Evolutionary conservation across 2,329 filamentous ascomycete genomes (phyloP).

Genomic region (Elsinoe fawcettii): DNA sequence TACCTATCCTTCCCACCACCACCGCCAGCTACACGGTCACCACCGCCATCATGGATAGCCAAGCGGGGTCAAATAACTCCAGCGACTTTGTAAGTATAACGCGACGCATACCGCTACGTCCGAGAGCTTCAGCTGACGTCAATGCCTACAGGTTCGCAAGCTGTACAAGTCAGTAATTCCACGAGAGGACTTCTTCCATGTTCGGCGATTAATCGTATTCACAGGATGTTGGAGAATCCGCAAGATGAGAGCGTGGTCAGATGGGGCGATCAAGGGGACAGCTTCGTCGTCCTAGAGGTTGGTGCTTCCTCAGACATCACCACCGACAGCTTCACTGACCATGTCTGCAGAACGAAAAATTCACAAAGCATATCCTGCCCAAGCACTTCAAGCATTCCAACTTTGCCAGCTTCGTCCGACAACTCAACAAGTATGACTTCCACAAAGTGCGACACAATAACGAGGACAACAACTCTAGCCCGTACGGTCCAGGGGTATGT

Average conservation of each 20-base stretch:
- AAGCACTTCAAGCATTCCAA: constrained; percentile 99
- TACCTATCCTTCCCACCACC: neutral
- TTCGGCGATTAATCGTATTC: constrained; percentile 21
- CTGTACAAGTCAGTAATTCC: constrained; percentile 76
- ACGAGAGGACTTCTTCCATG: neutral
- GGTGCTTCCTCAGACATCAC: constrained; percentile 16
- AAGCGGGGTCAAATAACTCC: constrained; percentile 60
- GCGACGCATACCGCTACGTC: neutral
- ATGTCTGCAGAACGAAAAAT: constrained; percentile 75
- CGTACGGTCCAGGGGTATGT: constrained; percentile 69
- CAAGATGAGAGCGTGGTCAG: constrained; percentile 86
- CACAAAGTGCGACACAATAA: constrained; percentile 94
- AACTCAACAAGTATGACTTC: constrained; percentile 96
- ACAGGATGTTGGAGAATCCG: constrained; percentile 91
- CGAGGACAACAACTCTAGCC: constrained; percentile 73
- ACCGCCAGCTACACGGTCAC: neutral
- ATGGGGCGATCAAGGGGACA: constrained; percentile 92
- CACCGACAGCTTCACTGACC: constrained; percentile 11
- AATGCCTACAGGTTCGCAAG: constrained; percentile 70
- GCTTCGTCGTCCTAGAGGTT: constrained; percentile 96
- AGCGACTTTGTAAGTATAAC: constrained; percentile 79
- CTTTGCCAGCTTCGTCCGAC: constrained; percentile 91
- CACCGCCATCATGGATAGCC: neutral
- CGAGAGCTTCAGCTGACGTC: neutral
- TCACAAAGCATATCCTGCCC: constrained; percentile 91